Conservation (phyloP, 371 early-diverging fungal species). For the Mucor velutinosus region DNA sequence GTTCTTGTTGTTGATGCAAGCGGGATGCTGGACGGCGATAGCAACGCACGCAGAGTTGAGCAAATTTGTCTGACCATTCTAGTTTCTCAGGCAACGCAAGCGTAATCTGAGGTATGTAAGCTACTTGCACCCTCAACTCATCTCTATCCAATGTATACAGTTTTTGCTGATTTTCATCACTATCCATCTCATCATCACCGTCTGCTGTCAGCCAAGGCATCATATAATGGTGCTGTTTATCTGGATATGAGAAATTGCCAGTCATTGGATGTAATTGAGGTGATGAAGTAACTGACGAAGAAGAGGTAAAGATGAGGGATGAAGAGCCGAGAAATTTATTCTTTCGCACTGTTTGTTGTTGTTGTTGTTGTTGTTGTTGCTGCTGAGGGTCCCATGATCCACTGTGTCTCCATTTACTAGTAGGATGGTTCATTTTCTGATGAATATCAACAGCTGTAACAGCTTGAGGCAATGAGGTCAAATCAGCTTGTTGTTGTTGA, state of each 20-base stretch:
- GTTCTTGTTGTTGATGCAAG: background rate
- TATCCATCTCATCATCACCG: background rate
- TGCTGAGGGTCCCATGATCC: slow-evolving; percentile 36
- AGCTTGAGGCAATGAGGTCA: background rate
- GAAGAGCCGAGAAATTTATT: slow-evolving; percentile 32
- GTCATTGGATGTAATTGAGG: slow-evolving; percentile 10
- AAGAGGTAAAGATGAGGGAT: slow-evolving; percentile 16
- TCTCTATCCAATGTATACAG: background rate
- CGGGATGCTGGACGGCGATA: slow-evolving; percentile 1
- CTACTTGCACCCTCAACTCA: slow-evolving; percentile 12
- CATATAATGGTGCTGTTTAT: background rate
- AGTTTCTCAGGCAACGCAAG: slow-evolving; percentile 7
- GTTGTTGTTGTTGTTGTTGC: slow-evolving; percentile 1
- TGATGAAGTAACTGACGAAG: slow-evolving; percentile 7
- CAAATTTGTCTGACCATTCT: slow-evolving; percentile 31
- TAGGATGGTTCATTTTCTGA: background rate
- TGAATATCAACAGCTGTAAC: slow-evolving; percentile 16
- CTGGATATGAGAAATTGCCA: slow-evolving; percentile 17
- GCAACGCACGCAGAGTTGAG: slow-evolving; percentile 39
- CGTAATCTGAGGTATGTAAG: background rate
- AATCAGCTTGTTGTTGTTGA: background rate
- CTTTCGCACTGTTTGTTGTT: slow-evolving; percentile 18
- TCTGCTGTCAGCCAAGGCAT: background rate
- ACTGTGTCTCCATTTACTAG: slow-evolving; percentile 17
- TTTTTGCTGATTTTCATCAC: background rate